phyloP scores from a whole-genome alignment of 23 red algal genomes.

The Gracilaria domingensis region DNA sequence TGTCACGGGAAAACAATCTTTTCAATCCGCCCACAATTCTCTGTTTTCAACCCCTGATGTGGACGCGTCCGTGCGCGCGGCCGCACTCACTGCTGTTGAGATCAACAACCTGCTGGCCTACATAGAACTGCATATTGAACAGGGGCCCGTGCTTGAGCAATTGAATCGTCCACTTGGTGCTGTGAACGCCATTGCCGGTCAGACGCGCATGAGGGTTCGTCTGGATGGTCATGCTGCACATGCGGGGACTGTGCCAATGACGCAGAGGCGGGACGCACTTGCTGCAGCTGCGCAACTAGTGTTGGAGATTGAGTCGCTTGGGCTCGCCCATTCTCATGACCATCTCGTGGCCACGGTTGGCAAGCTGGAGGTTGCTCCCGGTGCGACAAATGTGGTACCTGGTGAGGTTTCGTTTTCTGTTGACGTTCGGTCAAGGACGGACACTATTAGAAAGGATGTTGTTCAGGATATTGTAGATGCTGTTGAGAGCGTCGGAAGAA shows the following conservation, averaged over 20 bases:
- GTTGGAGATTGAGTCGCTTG: slow-evolving; percentile 55
- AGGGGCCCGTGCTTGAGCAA: slow-evolving; percentile 83
- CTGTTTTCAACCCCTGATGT: not conserved
- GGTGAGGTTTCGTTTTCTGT: slow-evolving; percentile 45
- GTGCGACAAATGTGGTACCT: slow-evolving; percentile 58
- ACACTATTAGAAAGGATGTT: not conserved
- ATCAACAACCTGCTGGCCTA: slow-evolving; percentile 33
- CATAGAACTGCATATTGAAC: slow-evolving; percentile 89
- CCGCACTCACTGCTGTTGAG: slow-evolving; percentile 5
- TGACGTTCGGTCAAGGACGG: slow-evolving; percentile 49
- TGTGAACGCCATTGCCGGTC: slow-evolving; percentile 80
- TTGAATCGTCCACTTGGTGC: slow-evolving; percentile 27
- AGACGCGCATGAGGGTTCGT: slow-evolving; percentile 49
- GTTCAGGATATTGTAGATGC: not conserved
- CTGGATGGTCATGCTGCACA: slow-evolving; percentile 61
- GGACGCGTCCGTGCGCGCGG: slow-evolving; percentile 33
- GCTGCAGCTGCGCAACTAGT: slow-evolving; percentile 68
- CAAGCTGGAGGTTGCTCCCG: slow-evolving; percentile 39
- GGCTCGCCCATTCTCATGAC: not conserved
- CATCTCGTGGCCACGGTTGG: slow-evolving; percentile 83
- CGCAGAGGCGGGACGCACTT: slow-evolving; percentile 64
- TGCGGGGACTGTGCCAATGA: slow-evolving; percentile 90
- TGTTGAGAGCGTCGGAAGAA: not conserved
- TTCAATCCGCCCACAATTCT: not conserved
- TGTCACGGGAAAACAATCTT: not conserved